Evolutionary conservation across 345 rosid genomes (phyloP).

Genomic region (Physaria fendleri): DNA sequence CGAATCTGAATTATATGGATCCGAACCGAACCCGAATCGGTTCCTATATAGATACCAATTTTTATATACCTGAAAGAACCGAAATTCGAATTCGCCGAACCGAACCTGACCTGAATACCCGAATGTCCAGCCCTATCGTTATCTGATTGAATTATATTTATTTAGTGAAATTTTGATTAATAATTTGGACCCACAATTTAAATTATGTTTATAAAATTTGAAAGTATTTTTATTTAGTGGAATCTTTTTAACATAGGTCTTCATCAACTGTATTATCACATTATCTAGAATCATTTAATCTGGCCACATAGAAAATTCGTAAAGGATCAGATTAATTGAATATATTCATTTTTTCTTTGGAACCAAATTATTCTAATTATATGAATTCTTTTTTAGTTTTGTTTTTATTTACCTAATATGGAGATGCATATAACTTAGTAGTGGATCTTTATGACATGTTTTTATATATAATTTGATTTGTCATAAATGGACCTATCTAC

Average conservation of each 20-base stretch:
- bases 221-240: not conserved
- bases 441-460: slow-evolving; percentile 5
- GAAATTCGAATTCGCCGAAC: too few species aligned
- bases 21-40: too few species aligned
- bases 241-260: not conserved
- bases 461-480: not conserved
- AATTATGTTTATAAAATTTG: too few species aligned
- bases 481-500: slow-evolving; percentile 28
- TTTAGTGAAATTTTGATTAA: not conserved
- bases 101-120: too few species aligned
- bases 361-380: too few species aligned
- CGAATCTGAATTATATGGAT: too few species aligned
- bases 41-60: too few species aligned
- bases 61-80: too few species aligned
- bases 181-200: slow-evolving; percentile 2
- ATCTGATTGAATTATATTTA: not conserved
- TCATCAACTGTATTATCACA: slow-evolving; percentile 20
- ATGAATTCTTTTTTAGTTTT: not conserved
- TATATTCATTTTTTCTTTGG: slow-evolving; percentile 21
- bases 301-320: slow-evolving; percentile 17
- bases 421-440: slow-evolving; percentile 7
- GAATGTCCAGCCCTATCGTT: too few species aligned
- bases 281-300: slow-evolving; percentile 26
- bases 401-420: not conserved
- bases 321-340: slow-evolving; percentile 20